A percentile compares a stretch with the other conserved stretches of the same genome.
phyloP scores from a whole-genome alignment of 2,329 filamentous ascomycete genomes.

The Ophiostoma tasmaniense region DNA sequence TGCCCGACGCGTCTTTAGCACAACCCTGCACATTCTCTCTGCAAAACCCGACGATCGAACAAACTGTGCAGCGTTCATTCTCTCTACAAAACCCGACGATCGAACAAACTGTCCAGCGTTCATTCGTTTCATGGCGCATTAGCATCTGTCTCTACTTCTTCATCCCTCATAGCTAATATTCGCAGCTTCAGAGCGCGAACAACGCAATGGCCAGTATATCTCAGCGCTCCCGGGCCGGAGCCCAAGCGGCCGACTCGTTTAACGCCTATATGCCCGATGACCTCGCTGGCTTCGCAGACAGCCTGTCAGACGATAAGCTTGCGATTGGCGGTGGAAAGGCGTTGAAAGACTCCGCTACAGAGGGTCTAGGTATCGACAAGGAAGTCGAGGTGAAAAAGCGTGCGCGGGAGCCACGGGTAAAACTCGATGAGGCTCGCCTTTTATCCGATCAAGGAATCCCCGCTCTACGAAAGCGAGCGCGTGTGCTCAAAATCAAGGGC shows the following conservation, averaged over 20 bases:
- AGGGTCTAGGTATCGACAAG: slow-evolving; percentile 70
- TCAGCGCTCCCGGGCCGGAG: neutral
- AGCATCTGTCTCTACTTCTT: neutral
- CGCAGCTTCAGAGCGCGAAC: neutral
- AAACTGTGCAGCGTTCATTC: neutral
- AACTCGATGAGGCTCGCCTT: slow-evolving; percentile 80
- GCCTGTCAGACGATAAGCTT: slow-evolving; percentile 30
- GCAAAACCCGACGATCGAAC: neutral
- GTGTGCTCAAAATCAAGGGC: slow-evolving; percentile 71
- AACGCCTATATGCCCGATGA: slow-evolving; percentile 65
- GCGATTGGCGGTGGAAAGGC: slow-evolving; percentile 24
- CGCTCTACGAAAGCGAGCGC: slow-evolving; percentile 63
- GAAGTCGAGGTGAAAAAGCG: slow-evolving; percentile 77
- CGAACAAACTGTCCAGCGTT: too few species aligned
- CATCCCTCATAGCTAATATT: neutral
- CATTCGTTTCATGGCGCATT: neutral
- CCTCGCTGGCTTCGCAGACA: slow-evolving; percentile 31
- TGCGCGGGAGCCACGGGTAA: slow-evolving; percentile 62
- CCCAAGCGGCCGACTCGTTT: slow-evolving; percentile 44
- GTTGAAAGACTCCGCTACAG: slow-evolving; percentile 42
- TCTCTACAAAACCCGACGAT: neutral
- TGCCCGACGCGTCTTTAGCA: slow-evolving; percentile 6
- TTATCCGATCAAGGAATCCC: slow-evolving; percentile 77
- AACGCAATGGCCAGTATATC: slow-evolving; percentile 12
- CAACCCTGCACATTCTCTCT: neutral